Conservation (phyloP, 768 basidiomycete genomes). For the Crucibulum laeve region DNA sequence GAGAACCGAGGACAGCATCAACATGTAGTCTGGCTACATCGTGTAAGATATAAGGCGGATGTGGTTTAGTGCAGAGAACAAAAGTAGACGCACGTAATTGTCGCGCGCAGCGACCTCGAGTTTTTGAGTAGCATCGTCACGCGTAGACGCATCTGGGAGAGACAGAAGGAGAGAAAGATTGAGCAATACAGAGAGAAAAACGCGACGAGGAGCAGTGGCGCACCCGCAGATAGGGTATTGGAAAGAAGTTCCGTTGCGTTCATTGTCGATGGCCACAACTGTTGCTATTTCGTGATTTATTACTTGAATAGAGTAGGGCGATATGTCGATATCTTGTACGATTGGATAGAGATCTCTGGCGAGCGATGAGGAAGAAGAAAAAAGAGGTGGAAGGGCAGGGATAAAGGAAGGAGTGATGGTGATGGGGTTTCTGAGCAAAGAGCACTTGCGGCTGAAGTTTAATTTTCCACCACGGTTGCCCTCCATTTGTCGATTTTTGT, state of each 20-base stretch:
- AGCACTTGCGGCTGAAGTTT: slow-evolving; percentile 13
- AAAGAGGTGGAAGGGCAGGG: slow-evolving; percentile 12
- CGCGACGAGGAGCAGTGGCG: slow-evolving; percentile 32
- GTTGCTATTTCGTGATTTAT: background rate
- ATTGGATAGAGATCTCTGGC: slow-evolving; percentile 1
- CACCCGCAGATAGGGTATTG: slow-evolving; percentile 89
- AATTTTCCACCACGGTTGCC: slow-evolving; percentile 17
- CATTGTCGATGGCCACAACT: slow-evolving; percentile 50
- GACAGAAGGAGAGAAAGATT: slow-evolving; percentile 12
- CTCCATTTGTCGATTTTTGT: slow-evolving; percentile 3
- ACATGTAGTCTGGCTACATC: slow-evolving; percentile 84
- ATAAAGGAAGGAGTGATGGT: slow-evolving; percentile 10
- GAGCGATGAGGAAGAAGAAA: slow-evolving; percentile 6
- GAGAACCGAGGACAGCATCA: slow-evolving; percentile 83
- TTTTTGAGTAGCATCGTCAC: slow-evolving; percentile 88
- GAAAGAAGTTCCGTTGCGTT: slow-evolving; percentile 88
- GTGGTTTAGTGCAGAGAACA: slow-evolving; percentile 7
- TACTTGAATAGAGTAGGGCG: slow-evolving; percentile 8
- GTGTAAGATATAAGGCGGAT: slow-evolving; percentile 14
- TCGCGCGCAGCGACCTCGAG: slow-evolving; percentile 83
- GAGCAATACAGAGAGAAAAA: slow-evolving; percentile 18
- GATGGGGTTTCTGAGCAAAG: slow-evolving; percentile 8
- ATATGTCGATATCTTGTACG: slow-evolving; percentile 8
- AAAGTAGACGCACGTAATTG: slow-evolving; percentile 73
- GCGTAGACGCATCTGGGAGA: slow-evolving; percentile 81